Conservation (phyloP, 371 early-diverging fungal genomes). For the Apophysomyces ossiformis region DNA sequence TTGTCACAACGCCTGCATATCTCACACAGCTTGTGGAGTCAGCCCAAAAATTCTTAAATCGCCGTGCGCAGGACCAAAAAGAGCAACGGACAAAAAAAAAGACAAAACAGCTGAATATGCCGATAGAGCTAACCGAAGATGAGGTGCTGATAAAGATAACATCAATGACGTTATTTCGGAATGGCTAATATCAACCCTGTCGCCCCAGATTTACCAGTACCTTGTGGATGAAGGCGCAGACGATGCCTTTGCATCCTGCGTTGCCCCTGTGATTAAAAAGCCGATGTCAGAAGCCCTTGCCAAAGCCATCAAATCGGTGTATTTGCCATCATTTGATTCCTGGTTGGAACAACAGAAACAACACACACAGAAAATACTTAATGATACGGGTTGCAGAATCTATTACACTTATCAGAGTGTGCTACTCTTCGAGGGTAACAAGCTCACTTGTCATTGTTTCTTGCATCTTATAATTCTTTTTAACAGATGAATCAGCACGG, state of each 20-base stretch:
- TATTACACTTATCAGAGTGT: constrained; percentile 17
- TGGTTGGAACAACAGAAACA: neutral
- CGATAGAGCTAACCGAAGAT: constrained; percentile 9
- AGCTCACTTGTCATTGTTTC: neutral
- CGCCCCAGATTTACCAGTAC: constrained; percentile 16
- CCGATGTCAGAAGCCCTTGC: constrained; percentile 23
- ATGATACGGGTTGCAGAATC: constrained; percentile 9
- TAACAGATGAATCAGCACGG: constrained; percentile 18
- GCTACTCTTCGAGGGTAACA: constrained; percentile 22
- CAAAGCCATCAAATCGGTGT: constrained; percentile 23
- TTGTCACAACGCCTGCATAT: constrained; percentile 19
- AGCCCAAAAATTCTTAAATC: constrained; percentile 20
- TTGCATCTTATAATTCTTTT: neutral
- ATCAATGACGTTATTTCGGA: neutral
- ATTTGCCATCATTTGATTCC: constrained; percentile 14
- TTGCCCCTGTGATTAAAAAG: constrained; percentile 16
- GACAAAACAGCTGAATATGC: neutral
- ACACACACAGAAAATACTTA: neutral
- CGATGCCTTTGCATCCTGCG: constrained; percentile 15
- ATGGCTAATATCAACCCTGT: too few species aligned
- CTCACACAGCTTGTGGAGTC: constrained; percentile 13
- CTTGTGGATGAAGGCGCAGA: constrained; percentile 14
- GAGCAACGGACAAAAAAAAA: constrained; percentile 24
- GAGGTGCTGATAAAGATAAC: constrained; percentile 13
- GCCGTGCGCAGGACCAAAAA: constrained; percentile 10